Base-by-base conservation (phyloP, 768 basidiomycete species). In the Rhodocollybia butyracea region DNA sequence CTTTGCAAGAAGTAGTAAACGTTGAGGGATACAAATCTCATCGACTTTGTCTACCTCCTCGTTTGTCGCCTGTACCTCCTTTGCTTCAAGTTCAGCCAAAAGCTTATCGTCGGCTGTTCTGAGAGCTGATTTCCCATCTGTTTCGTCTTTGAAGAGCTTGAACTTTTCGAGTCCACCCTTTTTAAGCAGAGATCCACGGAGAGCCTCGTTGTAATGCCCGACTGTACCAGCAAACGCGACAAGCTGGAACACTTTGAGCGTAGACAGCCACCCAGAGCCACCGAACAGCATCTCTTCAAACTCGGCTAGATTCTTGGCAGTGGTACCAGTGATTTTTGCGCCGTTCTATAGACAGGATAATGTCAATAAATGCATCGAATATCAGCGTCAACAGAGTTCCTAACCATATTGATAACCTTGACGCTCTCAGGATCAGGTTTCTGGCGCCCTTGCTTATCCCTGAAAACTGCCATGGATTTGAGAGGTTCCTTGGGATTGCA, bases 61-160 rank as follows among this genome's bases (percentile, higher is more conserved):
- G n/a, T n/a, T n/a, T n/a, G n/a, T n/a, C n/a, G n/a, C n/a, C n/a
- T n/a, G n/a, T n/a, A n/a, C n/a, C n/a, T n/a, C n/a, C n/a, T n/a
- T 46, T 52, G 47, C 46, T 53, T 58, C 57, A 45, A 42, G 26
- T 19, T 55, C 34, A 8, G 36, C 26, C 30, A 48, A 55, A 7
- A 55, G 36, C 13, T 46, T 36, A 22, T 12, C 22, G 39, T 58
- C 57, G 30, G 36, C 46, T 29, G 54, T 54, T 34, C 54, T 36
- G 36, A 58, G 43, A 46, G 54, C 57, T n/a, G n/a, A n/a, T 53
- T 54, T 46, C 26, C 57, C 57, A 42, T 55, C 57, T 36, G 43
- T 55, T 41, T 58, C 57, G 19, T 40, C 57, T 41, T 58, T 36
- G 53, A 58, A 58, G 3, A 58, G 42, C 57, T 58, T 58, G 46